These are phyloP conservation scores for Hymenotorrendiella dingleyae DNA, from an alignment of 2,329 filamentous ascomycete species.

Conservation along the genomic window DNA sequence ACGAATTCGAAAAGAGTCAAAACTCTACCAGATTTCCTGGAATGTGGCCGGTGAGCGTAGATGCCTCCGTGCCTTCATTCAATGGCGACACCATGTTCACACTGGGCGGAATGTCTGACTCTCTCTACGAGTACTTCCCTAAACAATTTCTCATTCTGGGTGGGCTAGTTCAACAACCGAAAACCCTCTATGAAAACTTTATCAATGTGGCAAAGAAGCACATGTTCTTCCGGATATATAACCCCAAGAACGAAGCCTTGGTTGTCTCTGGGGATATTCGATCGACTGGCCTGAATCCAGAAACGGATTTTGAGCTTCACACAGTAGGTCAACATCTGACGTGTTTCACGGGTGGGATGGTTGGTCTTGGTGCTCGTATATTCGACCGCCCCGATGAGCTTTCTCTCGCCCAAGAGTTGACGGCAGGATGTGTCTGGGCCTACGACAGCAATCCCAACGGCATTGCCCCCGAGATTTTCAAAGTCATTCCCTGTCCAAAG, in stretches of 20 bases:
- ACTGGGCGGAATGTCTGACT: constrained; percentile 51
- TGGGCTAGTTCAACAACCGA: constrained; percentile 47
- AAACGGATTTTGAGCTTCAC: constrained; percentile 39
- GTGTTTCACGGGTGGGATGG: constrained; percentile 68
- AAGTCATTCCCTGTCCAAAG: constrained; percentile 31
- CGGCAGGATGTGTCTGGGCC: constrained; percentile 57
- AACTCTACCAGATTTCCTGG: constrained; percentile 51
- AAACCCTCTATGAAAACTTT: constrained; percentile 40
- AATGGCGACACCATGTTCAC: constrained; percentile 49
- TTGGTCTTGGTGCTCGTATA: constrained; percentile 59
- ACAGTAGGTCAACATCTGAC: constrained; percentile 55
- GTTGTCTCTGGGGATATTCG: constrained; percentile 44
- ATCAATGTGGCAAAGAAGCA: constrained; percentile 41
- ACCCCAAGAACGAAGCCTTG: constrained; percentile 33
- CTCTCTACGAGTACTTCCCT: constrained; percentile 59
- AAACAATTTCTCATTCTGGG: constrained; percentile 63
- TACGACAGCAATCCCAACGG: constrained; percentile 52
- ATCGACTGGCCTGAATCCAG: constrained; percentile 30
- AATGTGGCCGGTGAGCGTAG: constrained; percentile 54
- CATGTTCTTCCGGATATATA: constrained; percentile 39
- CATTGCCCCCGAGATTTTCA: constrained; percentile 54
- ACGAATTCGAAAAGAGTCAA: constrained; percentile 50
- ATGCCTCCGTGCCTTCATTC: constrained; percentile 49
- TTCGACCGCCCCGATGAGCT: constrained; percentile 50
- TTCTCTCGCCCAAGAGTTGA: constrained; percentile 49